Base-by-base conservation (phyloP, 176 grass and related monocot species). In the Aegilops tauschii region DNA sequence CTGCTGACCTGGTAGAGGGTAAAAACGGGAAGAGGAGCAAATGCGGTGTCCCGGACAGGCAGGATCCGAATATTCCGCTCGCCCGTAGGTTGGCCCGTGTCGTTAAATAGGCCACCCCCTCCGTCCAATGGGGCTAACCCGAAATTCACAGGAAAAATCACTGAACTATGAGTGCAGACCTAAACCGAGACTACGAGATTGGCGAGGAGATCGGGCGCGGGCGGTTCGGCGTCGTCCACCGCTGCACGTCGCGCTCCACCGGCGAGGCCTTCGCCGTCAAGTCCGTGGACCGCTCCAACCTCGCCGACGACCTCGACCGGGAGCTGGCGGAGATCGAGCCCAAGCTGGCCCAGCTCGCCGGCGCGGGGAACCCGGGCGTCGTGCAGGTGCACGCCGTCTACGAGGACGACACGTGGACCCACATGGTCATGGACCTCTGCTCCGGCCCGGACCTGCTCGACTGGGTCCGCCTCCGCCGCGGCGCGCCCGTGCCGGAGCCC, bases 351-450 rank as follows among this genome's bases (percentile, higher is more conserved):
- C 86, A 85, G 83, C 73, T 97, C 21, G 95, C 95, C 17, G 75
- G 52, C 73, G 45, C 86, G 9, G 95, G 92, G 3, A 97, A 97
- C 90, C 88, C 90, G 17, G 88, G 90, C n/a, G 95, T 92, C 2
- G 95, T 94, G 12, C 95, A 92, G 86, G 73, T 89, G 50, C 90
- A 94, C 80, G 92, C 88, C 30, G 88, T 89, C 28, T 94, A 92
- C 78, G 95, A 97, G 88, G 95, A 97, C 78, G 82, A 88, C 1
- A 20, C 58, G 8, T 94, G 90, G 88, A 91, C 91, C 7, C 95
- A 97, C 76, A 61, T 63, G 42, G 95, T 97, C 13, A 94, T 97
- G 95, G 92, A 94, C 67, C 86, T 97, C 36, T 92, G 90, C 91
- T 11, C 87, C 75, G 94, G 92, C 29, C 82, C 92, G 18, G 94